Conservation (phyloP, 495 filamentous ascomycete species). For the Aspergillus biplanus region DNA sequence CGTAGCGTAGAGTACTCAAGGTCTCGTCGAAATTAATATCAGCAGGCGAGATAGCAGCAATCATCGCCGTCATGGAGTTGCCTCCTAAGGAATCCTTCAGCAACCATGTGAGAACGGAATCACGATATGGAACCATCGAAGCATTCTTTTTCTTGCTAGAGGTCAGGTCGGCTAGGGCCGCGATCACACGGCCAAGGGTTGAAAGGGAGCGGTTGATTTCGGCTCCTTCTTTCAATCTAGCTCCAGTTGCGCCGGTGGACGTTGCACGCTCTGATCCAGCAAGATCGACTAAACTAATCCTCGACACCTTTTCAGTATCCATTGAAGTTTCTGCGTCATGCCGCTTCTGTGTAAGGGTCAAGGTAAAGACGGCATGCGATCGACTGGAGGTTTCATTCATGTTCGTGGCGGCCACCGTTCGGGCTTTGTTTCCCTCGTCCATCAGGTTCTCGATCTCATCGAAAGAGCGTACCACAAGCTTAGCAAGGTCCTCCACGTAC, state of each 20-base stretch:
- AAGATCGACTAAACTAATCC: slow-evolving; percentile 97
- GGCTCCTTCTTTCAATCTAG: slow-evolving; percentile 95
- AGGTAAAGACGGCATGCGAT: slow-evolving; percentile 96
- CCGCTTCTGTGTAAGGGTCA: slow-evolving; percentile 92
- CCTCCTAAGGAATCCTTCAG: slow-evolving; percentile 97
- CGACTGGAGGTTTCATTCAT: slow-evolving; percentile 99
- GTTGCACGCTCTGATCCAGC: slow-evolving; percentile 96
- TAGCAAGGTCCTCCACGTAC: slow-evolving; percentile 97
- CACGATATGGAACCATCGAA: slow-evolving; percentile 92
- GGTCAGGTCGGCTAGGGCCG: slow-evolving; percentile 89
- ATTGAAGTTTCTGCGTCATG: slow-evolving; percentile 93
- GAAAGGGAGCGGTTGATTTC: slow-evolving; percentile 98
- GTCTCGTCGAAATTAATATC: slow-evolving; percentile 99
- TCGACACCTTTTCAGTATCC: slow-evolving; percentile 96
- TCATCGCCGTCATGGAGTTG: slow-evolving; percentile 99
- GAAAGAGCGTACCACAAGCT: slow-evolving; percentile 95
- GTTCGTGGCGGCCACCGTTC: slow-evolving; percentile 98
- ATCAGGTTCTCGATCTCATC: slow-evolving; percentile 95
- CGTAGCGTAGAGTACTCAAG: slow-evolving; percentile 91
- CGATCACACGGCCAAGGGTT: slow-evolving; percentile 97
- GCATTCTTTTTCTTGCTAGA: slow-evolving; percentile 83
- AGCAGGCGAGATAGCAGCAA: slow-evolving; percentile 95
- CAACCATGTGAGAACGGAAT: slow-evolving; percentile 95
- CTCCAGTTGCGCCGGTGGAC: slow-evolving; percentile 94
- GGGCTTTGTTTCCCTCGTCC: slow-evolving; percentile 98